Conservation (phyloP, 495 filamentous ascomycete genomes). For the Pyrenula massariospora region DNA sequence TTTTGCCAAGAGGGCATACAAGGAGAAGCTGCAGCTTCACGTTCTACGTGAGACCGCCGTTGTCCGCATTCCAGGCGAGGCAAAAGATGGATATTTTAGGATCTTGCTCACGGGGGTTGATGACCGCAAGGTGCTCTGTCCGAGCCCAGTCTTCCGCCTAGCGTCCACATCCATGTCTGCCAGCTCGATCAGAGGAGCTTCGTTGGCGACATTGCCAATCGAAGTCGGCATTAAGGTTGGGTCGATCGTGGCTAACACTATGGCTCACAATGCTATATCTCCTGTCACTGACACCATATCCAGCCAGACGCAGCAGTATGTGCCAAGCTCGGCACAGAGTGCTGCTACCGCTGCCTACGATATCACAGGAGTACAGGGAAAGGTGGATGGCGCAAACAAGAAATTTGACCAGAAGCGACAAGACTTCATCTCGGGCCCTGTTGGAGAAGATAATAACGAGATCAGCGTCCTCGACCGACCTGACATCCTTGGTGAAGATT, state of each 20-base stretch:
- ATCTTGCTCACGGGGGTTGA: slow-evolving; percentile 38
- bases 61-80: slow-evolving; percentile 48
- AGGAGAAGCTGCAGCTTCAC: slow-evolving; percentile 32
- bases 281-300: slow-evolving; percentile 32
- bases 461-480: slow-evolving; percentile 33
- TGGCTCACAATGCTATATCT: slow-evolving; percentile 30
- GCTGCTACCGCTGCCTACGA: slow-evolving; percentile 30
- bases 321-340: slow-evolving; percentile 29
- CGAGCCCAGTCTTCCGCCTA: slow-evolving; percentile 52
- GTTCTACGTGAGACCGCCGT: slow-evolving; percentile 46
- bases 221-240: slow-evolving; percentile 50
- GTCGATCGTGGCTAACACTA: slow-evolving; percentile 37
- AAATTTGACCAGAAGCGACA: slow-evolving; percentile 7
- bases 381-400: slow-evolving; percentile 17
- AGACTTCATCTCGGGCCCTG: slow-evolving; percentile 30
- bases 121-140: slow-evolving; percentile 44
- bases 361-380: slow-evolving; percentile 21
- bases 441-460: slow-evolving; percentile 43
- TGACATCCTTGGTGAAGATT: slow-evolving; percentile 1
- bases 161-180: slow-evolving; percentile 47
- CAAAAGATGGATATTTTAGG: slow-evolving; percentile 55
- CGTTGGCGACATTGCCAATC: slow-evolving; percentile 48
- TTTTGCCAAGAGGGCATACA: slow-evolving; percentile 37
- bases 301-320: slow-evolving; percentile 22
- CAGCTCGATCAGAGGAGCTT: slow-evolving; percentile 50